Conservation (phyloP, 73 alveolate genomes). For the Paramecium biaurelia region DNA sequence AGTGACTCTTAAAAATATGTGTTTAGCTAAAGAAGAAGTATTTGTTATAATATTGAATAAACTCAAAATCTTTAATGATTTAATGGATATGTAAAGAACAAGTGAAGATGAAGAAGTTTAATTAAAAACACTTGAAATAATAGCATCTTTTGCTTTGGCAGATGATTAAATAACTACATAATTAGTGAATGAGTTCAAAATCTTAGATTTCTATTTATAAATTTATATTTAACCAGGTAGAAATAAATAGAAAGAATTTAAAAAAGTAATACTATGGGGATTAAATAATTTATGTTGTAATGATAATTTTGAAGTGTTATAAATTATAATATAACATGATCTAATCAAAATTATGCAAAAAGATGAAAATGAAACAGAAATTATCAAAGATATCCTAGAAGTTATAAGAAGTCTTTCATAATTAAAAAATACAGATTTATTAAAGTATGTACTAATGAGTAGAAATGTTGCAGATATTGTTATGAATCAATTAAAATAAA, state of each 20-base stretch:
- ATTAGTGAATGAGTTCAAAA: background rate
- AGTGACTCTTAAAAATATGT: background rate
- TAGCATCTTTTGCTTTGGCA: background rate
- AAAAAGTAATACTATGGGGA: constrained; percentile 32
- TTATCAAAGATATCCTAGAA: background rate
- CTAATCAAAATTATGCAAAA: background rate
- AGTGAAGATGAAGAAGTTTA: background rate
- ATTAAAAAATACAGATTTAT: background rate
- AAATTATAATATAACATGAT: background rate
- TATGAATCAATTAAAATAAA: background rate
- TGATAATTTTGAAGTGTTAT: background rate
- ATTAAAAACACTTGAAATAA: background rate
- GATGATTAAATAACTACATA: background rate
- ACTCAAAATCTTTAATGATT: background rate
- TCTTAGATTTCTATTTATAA: background rate
- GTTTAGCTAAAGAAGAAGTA: background rate
- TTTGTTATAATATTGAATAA: background rate
- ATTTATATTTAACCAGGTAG: constrained; percentile 15
- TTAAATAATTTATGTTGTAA: background rate
- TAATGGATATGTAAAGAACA: background rate
- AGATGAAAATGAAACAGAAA: background rate
- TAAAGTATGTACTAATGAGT: background rate
- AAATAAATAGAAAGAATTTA: background rate
- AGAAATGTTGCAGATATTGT: background rate
- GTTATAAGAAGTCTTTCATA: background rate